These are phyloP conservation scores for Cladosporium sp. DNA, from an alignment of 2,329 filamentous ascomycete species.

Conservation along the genomic window DNA sequence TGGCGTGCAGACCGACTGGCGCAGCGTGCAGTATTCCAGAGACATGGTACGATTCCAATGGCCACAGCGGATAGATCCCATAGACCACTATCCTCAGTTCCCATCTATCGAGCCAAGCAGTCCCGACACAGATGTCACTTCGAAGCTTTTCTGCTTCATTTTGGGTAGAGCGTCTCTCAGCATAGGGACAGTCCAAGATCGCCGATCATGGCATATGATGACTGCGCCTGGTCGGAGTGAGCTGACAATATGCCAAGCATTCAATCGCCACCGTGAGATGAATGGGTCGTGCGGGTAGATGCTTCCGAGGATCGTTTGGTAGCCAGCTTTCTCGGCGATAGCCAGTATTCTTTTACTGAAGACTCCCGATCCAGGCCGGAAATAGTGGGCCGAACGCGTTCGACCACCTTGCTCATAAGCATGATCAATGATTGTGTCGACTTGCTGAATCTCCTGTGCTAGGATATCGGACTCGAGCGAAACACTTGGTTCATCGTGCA, in stretches of 20 bases:
- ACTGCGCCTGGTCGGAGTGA: conserved; percentile 74
- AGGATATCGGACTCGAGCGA: conserved; percentile 58
- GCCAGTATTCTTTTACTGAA: conserved; percentile 68
- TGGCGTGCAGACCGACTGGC: too few relatives aligned
- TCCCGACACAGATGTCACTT: conserved; percentile 62
- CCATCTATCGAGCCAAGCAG: not conserved
- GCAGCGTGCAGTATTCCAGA: too few relatives aligned
- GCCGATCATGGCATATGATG: conserved; percentile 80
- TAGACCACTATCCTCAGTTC: too few relatives aligned
- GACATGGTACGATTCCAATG: too few relatives aligned
- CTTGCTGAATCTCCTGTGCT: conserved; percentile 57
- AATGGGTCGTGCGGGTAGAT: conserved; percentile 93
- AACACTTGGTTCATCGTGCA: conserved; percentile 76
- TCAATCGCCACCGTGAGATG: conserved; percentile 63
- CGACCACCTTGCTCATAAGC: conserved; percentile 48
- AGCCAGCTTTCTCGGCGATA: conserved; percentile 58
- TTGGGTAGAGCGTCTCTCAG: conserved; percentile 67
- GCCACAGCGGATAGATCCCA: too few relatives aligned
- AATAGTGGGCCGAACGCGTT: conserved; percentile 59
- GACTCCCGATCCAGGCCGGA: conserved; percentile 79
- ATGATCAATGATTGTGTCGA: conserved; percentile 56
- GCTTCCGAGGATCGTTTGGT: conserved; percentile 71
- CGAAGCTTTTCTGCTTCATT: conserved; percentile 65
- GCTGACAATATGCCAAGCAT: conserved; percentile 74
- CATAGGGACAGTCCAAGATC: conserved; percentile 81